Base-by-base conservation (phyloP, 1,284 basidiomycete genomes). In the Schizophyllum commune region DNA sequence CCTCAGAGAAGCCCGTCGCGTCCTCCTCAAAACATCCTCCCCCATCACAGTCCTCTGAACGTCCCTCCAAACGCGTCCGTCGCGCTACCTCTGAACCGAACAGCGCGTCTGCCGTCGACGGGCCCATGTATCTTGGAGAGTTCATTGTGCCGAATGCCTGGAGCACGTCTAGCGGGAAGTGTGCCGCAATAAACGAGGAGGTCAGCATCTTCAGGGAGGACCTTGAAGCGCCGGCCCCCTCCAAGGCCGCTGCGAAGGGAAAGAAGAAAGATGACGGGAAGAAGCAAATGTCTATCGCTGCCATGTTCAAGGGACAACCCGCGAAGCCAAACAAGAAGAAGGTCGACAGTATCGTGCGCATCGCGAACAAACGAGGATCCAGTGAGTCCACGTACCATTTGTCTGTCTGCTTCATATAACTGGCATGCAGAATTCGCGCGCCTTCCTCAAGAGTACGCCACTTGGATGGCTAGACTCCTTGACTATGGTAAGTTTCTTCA, bases 121-220 rank as follows among this genome's bases (percentile, higher is more conserved):
- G 56, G 59, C 70, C 3, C 73, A 75, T 56, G 63, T 91, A 89
- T 66, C 69, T 92, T 20, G 89, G 89, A 11, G 85, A 86, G 55
- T 78, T 91, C 61, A 65, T 91, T 9, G 79, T 91, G n/a, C 78
- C 80, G n/a, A 87, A 88, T 66, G 89, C 88, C 8, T 92, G 88
- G 88, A 88, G 86, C 64, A 92, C 86, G 20, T 85, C n/a, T 86
- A 82, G 60, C 89, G 88, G 1, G 83, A 81, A 65, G 85, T 86
- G 1, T 89, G 89, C 65, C 75, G 89, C 55, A 84, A 84, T 60
- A 65, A 83, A 83, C n/a, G 89, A 91, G n/a, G 71, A 76, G 22
- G 75, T 91, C 34, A 68, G 68, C 34, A 75, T 91, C 13, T 79
- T 83, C 66, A 75, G 87, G 56, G 86, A 89, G 7, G 71, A 73